Conservation (phyloP, 2,329 filamentous ascomycete species). For the Madurella mycetomatis region DNA sequence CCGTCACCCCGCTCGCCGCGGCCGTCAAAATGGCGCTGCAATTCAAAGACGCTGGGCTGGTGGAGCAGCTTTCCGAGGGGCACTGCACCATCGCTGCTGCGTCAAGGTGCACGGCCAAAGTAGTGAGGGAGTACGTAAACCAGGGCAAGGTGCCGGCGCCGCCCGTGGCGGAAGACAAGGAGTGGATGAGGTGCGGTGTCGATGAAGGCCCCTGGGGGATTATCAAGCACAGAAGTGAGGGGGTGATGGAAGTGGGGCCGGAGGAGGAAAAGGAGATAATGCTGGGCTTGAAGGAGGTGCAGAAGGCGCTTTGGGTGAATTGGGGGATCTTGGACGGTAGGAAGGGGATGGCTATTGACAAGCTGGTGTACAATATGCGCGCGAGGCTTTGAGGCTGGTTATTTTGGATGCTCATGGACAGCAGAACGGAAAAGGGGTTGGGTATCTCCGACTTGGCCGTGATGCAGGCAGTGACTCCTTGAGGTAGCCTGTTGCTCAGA, state of each 20-base stretch:
- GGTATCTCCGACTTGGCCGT: too few relatives aligned
- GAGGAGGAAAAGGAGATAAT: constrained; percentile 8
- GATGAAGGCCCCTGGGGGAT: constrained; percentile 19
- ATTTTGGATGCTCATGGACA: too few relatives aligned
- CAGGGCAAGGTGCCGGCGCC: constrained; percentile 33
- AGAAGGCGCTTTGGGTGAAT: neutral
- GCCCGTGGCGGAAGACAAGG: constrained; percentile 13
- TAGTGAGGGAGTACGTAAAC: constrained; percentile 34
- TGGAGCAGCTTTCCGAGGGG: constrained; percentile 35
- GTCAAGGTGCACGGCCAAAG: constrained; percentile 34
- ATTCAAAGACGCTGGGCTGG: constrained; percentile 35
- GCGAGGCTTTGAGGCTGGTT: too few relatives aligned
- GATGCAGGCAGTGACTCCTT: too few relatives aligned
- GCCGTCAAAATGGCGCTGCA: constrained; percentile 39
- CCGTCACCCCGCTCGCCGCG: constrained; percentile 52
- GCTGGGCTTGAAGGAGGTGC: constrained; percentile 2
- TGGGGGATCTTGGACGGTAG: neutral
- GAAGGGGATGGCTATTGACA: neutral
- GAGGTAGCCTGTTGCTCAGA: too few relatives aligned
- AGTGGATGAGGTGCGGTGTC: constrained; percentile 21
- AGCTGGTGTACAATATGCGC: neutral
- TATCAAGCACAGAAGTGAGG: neutral
- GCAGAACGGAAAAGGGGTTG: too few relatives aligned
- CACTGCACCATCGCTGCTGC: constrained; percentile 35
- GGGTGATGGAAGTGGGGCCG: neutral